phyloP scores from a whole-genome alignment of 2,329 filamentous ascomycete species.

The Fusarium nematophilum region DNA sequence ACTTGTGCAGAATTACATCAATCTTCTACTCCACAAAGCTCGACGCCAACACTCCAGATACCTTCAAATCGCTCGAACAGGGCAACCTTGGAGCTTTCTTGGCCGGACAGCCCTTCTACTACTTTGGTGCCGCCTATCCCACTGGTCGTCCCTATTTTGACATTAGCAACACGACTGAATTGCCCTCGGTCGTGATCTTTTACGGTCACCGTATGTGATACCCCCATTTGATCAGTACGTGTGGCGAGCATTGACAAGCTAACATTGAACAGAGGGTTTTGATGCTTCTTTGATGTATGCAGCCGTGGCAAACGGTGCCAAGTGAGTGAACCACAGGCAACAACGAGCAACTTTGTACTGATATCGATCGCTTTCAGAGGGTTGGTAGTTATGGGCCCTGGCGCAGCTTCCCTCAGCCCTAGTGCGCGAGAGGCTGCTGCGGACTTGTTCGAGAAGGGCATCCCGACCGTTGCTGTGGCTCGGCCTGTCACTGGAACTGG shows the following conservation, averaged over 20 bases:
- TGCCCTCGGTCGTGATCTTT: slow-evolving; percentile 60
- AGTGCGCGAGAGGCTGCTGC: slow-evolving; percentile 41
- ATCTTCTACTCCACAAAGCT: slow-evolving; percentile 69
- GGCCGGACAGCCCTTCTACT: slow-evolving; percentile 65
- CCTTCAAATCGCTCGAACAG: slow-evolving; percentile 65
- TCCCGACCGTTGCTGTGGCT: slow-evolving; percentile 45
- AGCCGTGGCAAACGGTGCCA: slow-evolving; percentile 48
- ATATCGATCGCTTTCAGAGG: slow-evolving; percentile 12
- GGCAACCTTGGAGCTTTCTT: slow-evolving; percentile 54
- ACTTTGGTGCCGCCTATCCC: slow-evolving; percentile 58
- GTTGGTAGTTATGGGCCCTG: slow-evolving; percentile 48
- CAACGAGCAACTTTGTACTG: neutral
- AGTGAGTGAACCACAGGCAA: slow-evolving; percentile 8
- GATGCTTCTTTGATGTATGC: slow-evolving; percentile 46
- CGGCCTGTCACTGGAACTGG: slow-evolving; percentile 45
- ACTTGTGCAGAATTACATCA: slow-evolving; percentile 46
- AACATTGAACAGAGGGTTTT: slow-evolving; percentile 44
- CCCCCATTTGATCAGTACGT: too few relatives aligned
- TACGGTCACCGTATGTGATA: slow-evolving; percentile 54
- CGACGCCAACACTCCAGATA: slow-evolving; percentile 70
- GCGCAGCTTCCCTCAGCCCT: slow-evolving; percentile 43
- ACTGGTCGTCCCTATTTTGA: slow-evolving; percentile 53
- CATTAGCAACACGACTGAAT: slow-evolving; percentile 47
- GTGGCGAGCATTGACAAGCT: neutral
- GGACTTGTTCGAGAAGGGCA: slow-evolving; percentile 42